These are phyloP conservation scores for Bothriochloa decipiens DNA, from an alignment of 176 grass and related monocot genomes.

Conservation along the genomic window DNA sequence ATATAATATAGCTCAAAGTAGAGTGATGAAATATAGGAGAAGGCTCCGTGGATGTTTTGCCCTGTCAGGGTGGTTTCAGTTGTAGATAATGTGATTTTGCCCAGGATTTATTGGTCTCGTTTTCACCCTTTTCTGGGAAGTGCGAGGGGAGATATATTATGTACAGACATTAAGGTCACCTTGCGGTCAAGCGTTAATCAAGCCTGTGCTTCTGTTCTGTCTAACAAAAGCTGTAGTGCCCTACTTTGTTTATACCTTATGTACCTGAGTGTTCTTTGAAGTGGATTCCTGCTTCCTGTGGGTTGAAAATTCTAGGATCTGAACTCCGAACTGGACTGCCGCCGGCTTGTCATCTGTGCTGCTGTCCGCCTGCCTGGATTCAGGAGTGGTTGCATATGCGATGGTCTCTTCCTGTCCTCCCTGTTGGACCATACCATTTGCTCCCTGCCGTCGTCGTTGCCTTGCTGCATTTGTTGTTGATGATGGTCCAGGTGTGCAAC, in stretches of 20 bases:
- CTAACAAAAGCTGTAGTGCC: not conserved
- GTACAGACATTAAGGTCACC: conserved; percentile 50
- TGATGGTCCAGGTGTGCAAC: conserved; percentile 10
- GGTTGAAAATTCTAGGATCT: not conserved
- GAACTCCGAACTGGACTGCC: conserved; percentile 22
- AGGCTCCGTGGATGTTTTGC: conserved; percentile 36
- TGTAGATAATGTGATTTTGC: conserved; percentile 73
- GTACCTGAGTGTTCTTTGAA: not conserved
- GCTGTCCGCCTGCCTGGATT: conserved; percentile 15
- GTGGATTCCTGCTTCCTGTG: not conserved
- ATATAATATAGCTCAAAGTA: conserved; percentile 62
- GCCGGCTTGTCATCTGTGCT: not conserved
- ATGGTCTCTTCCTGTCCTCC: not conserved
- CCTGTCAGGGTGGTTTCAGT: conserved; percentile 53
- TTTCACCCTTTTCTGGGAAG: conserved; percentile 31
- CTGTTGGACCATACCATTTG: conserved; percentile 31
- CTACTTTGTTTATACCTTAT: not conserved
- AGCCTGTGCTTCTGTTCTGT: conserved; percentile 35
- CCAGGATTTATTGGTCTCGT: conserved; percentile 36
- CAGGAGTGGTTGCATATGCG: conserved; percentile 1
- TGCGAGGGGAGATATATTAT: conserved; percentile 41
- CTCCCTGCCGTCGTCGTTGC: not conserved
- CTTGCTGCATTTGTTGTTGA: conserved; percentile 17
- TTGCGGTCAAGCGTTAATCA: conserved; percentile 37
- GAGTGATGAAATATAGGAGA: conserved; percentile 42